phyloP scores from a whole-genome alignment of 1,284 basidiomycete species.

The Ganoderma boninense region DNA sequence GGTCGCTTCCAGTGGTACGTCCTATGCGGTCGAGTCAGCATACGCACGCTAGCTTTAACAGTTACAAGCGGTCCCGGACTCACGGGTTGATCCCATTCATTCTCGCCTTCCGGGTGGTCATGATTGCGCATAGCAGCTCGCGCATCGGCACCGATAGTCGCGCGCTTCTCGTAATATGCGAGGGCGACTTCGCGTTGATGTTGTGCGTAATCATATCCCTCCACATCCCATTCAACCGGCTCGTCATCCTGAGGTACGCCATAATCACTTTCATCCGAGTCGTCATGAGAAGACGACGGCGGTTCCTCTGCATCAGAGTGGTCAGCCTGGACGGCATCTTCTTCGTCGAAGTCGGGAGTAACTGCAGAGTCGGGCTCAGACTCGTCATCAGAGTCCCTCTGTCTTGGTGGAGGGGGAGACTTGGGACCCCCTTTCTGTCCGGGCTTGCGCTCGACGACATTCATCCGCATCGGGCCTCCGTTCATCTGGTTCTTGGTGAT shows the following conservation, averaged over 20 bases:
- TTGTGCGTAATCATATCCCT: constrained; percentile 65
- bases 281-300: constrained; percentile 22
- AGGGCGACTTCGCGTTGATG: constrained; percentile 80
- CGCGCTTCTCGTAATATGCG: constrained; percentile 71
- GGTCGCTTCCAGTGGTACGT: constrained; percentile 51
- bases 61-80: constrained; percentile 30
- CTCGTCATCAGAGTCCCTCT: constrained; percentile 59
- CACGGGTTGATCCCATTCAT: constrained; percentile 56
- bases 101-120: constrained; percentile 47
- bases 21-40: constrained; percentile 35
- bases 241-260: constrained; percentile 39
- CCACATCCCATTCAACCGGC: constrained; percentile 53
- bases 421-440: constrained; percentile 37
- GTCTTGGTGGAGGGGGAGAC: constrained; percentile 32
- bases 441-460: constrained; percentile 70
- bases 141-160: constrained; percentile 60
- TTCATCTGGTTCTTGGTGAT: constrained; percentile 48
- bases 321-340: constrained; percentile 42
- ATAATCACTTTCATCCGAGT: constrained; percentile 40
- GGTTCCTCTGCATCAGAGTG: constrained; percentile 32
- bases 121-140: constrained; percentile 58
- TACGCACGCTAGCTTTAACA: not conserved
- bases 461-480: constrained; percentile 66
- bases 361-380: constrained; percentile 45
- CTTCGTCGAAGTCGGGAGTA: constrained; percentile 59